Conservation (phyloP, 352 stramenopile species). For the Globisporangium rhizosaccharum region DNA sequence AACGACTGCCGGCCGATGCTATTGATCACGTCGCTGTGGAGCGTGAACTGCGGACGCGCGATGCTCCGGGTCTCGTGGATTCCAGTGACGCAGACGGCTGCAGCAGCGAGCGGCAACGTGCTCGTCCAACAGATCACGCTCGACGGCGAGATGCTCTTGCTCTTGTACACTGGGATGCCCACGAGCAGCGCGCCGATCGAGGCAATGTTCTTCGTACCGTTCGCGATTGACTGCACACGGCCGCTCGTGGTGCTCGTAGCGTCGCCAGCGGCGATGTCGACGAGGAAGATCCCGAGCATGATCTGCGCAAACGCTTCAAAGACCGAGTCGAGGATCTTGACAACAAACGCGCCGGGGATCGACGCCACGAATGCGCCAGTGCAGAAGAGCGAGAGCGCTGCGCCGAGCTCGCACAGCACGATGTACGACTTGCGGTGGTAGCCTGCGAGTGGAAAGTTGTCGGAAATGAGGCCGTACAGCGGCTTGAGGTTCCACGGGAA, state of each 20-base stretch:
- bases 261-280: slow-evolving; percentile 54
- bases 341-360: slow-evolving; percentile 55
- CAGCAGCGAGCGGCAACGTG: slow-evolving; percentile 47
- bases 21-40: background rate
- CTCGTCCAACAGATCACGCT: slow-evolving; percentile 62
- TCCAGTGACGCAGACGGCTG: slow-evolving; percentile 37
- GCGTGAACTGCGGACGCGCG: background rate
- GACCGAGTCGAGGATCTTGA: slow-evolving; percentile 61
- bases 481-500: slow-evolving; percentile 86
- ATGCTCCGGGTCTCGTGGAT: slow-evolving; percentile 31
- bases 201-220: slow-evolving; percentile 58
- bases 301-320: slow-evolving; percentile 77
- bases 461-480: slow-evolving; percentile 72
- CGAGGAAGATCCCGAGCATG: slow-evolving; percentile 76
- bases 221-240: slow-evolving; percentile 62
- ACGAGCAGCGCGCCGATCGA: slow-evolving; percentile 56
- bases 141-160: slow-evolving; percentile 42
- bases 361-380: slow-evolving; percentile 52
- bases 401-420: slow-evolving; percentile 54
- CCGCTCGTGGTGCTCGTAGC: slow-evolving; percentile 50
- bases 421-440: slow-evolving; percentile 85
- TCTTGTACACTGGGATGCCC: slow-evolving; percentile 61
- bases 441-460: slow-evolving; percentile 64
- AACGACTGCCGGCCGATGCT: slow-evolving; percentile 5
- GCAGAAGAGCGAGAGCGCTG: slow-evolving; percentile 45